These are phyloP conservation scores for Beauveria sp. DNA, from an alignment of 2,329 filamentous ascomycete species.

Conservation along the genomic window DNA sequence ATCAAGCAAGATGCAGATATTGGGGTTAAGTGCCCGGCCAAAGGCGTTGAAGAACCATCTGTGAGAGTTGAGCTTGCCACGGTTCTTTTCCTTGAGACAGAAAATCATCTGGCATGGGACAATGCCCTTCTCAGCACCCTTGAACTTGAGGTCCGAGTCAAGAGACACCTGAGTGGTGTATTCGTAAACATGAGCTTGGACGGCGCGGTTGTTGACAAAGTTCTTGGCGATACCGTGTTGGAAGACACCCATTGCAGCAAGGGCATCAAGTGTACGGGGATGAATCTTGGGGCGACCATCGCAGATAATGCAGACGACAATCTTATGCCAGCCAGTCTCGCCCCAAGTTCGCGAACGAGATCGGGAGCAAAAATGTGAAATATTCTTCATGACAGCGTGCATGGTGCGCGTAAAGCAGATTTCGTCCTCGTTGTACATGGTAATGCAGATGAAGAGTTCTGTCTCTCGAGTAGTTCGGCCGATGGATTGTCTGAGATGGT, in stretches of 20 bases:
- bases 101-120: slow-evolving; percentile 98
- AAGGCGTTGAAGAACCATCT: slow-evolving; percentile 99
- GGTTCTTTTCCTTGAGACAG: slow-evolving; percentile 95
- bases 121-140: slow-evolving; percentile 97
- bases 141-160: slow-evolving; percentile 94
- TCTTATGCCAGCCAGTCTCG: slow-evolving; percentile 96
- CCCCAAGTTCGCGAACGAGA: slow-evolving; percentile 94
- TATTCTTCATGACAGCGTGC: slow-evolving; percentile 98
- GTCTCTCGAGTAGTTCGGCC: slow-evolving; percentile 79
- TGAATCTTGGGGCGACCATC: slow-evolving; percentile 89
- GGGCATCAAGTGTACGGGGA: slow-evolving; percentile 82
- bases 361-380: slow-evolving; percentile 90
- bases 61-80: slow-evolving; percentile 96
- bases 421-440: slow-evolving; percentile 99
- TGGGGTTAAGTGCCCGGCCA: slow-evolving; percentile 83
- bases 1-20: slow-evolving; percentile 93
- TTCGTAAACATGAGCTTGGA: slow-evolving; percentile 95
- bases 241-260: slow-evolving; percentile 96
- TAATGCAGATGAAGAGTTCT: slow-evolving; percentile 92
- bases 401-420: slow-evolving; percentile 95
- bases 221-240: slow-evolving; percentile 99
- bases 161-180: slow-evolving; percentile 98
- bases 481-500: slow-evolving; percentile 88
- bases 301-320: slow-evolving; percentile 93
- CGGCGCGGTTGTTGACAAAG: slow-evolving; percentile 89